These are phyloP conservation scores for Xylariaceae sp. DNA, from an alignment of 2,329 filamentous ascomycete genomes.

Conservation along the genomic window DNA sequence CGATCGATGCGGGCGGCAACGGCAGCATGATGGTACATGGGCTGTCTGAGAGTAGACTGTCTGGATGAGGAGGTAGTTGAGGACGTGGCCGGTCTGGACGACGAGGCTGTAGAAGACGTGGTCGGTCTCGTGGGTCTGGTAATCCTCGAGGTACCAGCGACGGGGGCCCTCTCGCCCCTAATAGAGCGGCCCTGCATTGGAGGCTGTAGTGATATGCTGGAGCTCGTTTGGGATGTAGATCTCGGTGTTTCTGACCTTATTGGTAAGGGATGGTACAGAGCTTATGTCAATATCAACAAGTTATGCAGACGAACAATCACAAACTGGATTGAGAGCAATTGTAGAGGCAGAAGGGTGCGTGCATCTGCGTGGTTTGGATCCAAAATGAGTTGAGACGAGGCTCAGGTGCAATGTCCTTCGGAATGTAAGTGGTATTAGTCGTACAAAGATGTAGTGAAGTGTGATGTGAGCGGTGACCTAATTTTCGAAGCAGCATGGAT, in stretches of 20 bases:
- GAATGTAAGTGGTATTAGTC: too few relatives aligned
- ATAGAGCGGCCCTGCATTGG: constrained; percentile 31
- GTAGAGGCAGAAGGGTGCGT: too few relatives aligned
- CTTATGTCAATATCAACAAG: neutral
- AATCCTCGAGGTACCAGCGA: constrained; percentile 19
- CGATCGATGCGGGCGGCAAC: constrained; percentile 32
- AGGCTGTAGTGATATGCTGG: neutral
- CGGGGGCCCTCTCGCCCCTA: constrained; percentile 29
- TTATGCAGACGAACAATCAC: too few relatives aligned
- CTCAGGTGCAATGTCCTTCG: too few relatives aligned
- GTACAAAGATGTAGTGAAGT: too few relatives aligned
- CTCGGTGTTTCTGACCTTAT: too few relatives aligned
- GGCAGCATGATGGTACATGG: constrained; percentile 20
- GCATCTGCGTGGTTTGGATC: too few relatives aligned
- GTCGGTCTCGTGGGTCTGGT: constrained; percentile 14
- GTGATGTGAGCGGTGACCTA: too few relatives aligned
- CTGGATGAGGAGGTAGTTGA: constrained; percentile 21
- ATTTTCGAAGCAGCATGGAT: too few relatives aligned
- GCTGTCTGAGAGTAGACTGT: constrained; percentile 24
- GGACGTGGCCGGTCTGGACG: constrained; percentile 19
- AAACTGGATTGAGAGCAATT: too few relatives aligned
- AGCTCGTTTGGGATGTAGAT: too few relatives aligned
- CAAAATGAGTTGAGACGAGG: too few relatives aligned
- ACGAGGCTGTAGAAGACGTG: constrained; percentile 19
- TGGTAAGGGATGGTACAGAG: neutral